phyloP scores from a whole-genome alignment of 2,329 filamentous ascomycete species.

The Rutstroemia sp. region DNA sequence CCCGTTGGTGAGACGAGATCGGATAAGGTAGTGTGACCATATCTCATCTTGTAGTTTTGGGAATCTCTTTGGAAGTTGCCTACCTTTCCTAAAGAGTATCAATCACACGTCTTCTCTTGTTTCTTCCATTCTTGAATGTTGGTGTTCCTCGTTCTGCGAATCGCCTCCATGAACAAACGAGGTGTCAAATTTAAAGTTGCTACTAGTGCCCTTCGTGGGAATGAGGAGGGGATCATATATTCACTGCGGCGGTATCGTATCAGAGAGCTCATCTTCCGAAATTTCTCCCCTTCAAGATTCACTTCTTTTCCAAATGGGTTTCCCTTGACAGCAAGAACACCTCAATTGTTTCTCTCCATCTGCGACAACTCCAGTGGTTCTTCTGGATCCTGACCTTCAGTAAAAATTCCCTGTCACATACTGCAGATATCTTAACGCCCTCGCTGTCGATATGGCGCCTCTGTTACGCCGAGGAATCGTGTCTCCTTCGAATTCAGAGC shows the following conservation, averaged over 20 bases:
- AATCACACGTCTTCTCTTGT: not conserved
- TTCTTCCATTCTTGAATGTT: not conserved
- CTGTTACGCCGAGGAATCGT: conserved; percentile 8
- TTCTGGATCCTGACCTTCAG: no score
- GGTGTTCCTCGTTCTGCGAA: not conserved
- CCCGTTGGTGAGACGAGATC: conserved; percentile 12
- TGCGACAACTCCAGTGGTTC: no score
- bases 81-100: not conserved
- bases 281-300: not conserved
- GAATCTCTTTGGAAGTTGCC: conserved; percentile 1
- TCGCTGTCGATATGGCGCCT: not conserved
- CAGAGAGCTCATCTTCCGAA: not conserved
- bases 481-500: conserved; percentile 15
- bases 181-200: conserved; percentile 7
- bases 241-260: no score
- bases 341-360: not conserved
- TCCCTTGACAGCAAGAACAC: not conserved
- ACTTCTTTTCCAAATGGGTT: not conserved
- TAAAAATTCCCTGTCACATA: not conserved
- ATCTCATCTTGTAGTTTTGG: conserved; percentile 7
- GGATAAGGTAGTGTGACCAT: conserved; percentile 11
- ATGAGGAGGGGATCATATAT: not conserved
- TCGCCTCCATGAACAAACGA: conserved; percentile 5
- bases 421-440: not conserved
- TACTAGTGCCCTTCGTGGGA: not conserved